A percentile compares a stretch with the other conserved stretches of the same genome.
Conservation (phyloP, 768 basidiomycete genomes). For the Podaxis sp. region DNA sequence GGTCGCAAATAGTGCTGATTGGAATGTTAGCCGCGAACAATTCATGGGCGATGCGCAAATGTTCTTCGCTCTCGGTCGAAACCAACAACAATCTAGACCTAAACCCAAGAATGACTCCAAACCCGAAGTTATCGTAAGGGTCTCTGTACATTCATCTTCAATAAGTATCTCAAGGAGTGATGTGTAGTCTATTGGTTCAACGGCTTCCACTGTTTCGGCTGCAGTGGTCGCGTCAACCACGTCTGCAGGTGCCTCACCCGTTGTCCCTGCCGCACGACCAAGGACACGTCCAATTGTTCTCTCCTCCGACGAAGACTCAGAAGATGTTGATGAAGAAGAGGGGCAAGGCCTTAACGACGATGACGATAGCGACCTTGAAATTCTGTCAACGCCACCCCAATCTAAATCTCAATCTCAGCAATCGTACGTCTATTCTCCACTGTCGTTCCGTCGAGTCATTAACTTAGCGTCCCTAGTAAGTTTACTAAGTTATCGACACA, state of each 20-base stretch:
- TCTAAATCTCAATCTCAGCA: constrained; percentile 12
- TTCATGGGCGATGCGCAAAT: constrained; percentile 6
- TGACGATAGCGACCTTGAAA: constrained; percentile 12
- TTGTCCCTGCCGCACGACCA: neutral
- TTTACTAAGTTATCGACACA: neutral
- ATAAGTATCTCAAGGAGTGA: neutral
- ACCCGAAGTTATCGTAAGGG: constrained; percentile 7
- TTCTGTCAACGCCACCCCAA: constrained; percentile 14
- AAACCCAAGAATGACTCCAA: neutral
- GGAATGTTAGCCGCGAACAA: constrained; percentile 3
- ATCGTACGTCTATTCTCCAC: neutral
- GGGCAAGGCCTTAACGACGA: constrained; percentile 13
- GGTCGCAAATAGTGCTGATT: neutral
- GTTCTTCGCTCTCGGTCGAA: constrained; percentile 13
- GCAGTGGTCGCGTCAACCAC: constrained; percentile 24
- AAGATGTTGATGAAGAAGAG: constrained; percentile 14
- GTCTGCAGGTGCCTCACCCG: constrained; percentile 22
- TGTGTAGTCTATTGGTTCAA: constrained; percentile 16
- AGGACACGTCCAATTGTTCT: constrained; percentile 29
- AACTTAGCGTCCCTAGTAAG: neutral
- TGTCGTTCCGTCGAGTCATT: neutral
- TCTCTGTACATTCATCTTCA: neutral
- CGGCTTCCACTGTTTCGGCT: constrained; percentile 2
- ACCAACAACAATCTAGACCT: constrained; percentile 1
- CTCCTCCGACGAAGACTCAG: constrained; percentile 36